These are phyloP conservation scores for Penicillium ochrochloron DNA, from an alignment of 495 filamentous ascomycete genomes.

Conservation along the genomic window DNA sequence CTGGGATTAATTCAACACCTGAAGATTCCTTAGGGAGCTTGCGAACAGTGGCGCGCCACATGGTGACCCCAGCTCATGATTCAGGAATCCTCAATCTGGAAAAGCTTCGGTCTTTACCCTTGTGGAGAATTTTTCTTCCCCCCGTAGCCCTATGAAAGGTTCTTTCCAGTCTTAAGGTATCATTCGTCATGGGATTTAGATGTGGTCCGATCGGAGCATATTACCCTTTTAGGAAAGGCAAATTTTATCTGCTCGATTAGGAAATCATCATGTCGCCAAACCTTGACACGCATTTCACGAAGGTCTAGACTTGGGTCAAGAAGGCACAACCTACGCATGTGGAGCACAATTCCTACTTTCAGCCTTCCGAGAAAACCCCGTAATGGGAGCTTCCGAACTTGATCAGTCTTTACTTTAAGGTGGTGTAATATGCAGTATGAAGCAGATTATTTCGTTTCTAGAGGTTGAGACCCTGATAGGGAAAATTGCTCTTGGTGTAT, in stretches of 20 bases:
- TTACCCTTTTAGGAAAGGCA: not conserved
- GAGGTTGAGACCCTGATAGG: too few relatives aligned
- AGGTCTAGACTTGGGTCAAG: constrained; percentile 1
- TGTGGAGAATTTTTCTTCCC: not conserved
- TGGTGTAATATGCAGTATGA: too few relatives aligned
- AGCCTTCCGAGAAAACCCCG: too few relatives aligned
- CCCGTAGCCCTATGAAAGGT: not conserved
- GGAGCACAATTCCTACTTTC: too few relatives aligned
- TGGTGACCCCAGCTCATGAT: not conserved
- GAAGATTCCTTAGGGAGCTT: not conserved
- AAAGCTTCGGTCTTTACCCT: not conserved
- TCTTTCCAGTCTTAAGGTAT: not conserved
- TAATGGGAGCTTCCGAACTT: too few relatives aligned
- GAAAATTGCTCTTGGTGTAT: too few relatives aligned
- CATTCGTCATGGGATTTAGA: not conserved
- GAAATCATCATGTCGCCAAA: constrained; percentile 9
- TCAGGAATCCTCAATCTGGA: not conserved
- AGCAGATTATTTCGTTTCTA: too few relatives aligned
- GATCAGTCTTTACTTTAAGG: too few relatives aligned
- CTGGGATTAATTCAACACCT: not conserved
- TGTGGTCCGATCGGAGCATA: not conserved
- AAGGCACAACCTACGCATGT: too few relatives aligned
- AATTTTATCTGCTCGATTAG: constrained; percentile 26
- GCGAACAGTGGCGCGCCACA: not conserved
- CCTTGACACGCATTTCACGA: not conserved